Evolutionary conservation across 768 basidiomycete species (phyloP), one percentile per base, ranked within the genome.

Genomic region (Boletus vermiculosoides): DNA sequence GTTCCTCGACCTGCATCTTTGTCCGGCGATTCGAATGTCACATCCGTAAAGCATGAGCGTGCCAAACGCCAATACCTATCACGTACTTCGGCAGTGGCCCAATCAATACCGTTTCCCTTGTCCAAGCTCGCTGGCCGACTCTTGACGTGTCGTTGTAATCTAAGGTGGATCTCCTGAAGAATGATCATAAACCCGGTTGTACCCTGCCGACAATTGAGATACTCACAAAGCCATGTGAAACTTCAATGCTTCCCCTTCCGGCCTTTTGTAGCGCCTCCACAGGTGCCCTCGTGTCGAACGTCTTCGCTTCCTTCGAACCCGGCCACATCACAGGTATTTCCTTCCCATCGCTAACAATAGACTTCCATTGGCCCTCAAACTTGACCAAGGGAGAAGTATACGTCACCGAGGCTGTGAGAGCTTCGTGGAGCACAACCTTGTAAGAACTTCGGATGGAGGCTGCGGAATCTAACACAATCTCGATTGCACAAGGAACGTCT

Each of bases 1-100:
- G 92, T 94, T 3, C 94, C 94, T 39, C 94, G 71, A 0, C 94
- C 94, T 0, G 94, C 92, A 67, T 96, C 94, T n/a, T 71, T 97
- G 94, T 8, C 94, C 94, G 2, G 92, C 94, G 37, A 97, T 91
- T 15, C 94, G 83, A 11, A 97, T 80, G 65, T 95, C 89, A 59
- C 78, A 84, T 1, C 92, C 92, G 50, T 92, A 87, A 3, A 83
- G 74, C 84, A 96, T 83, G 33, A 96, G 77, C 2, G 91, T 85
- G 0, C 94, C 94, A 64, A 94, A 92, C 0, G 94, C 94, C 71
- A 97, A 72, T 0, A 91, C 90, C 90, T 91, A 30, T 37, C 6
- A 63, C 75, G 6, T 44, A 86, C 92, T 77, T 97, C 94, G 5
- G 92, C 94, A 42, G 90, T 92, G 0, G 91, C 90, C 81, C 90